Evolutionary conservation across 1,284 basidiomycete genomes (phyloP), one percentile per base, ranked within the genome.

Genomic region (Peniophora sp.): DNA sequence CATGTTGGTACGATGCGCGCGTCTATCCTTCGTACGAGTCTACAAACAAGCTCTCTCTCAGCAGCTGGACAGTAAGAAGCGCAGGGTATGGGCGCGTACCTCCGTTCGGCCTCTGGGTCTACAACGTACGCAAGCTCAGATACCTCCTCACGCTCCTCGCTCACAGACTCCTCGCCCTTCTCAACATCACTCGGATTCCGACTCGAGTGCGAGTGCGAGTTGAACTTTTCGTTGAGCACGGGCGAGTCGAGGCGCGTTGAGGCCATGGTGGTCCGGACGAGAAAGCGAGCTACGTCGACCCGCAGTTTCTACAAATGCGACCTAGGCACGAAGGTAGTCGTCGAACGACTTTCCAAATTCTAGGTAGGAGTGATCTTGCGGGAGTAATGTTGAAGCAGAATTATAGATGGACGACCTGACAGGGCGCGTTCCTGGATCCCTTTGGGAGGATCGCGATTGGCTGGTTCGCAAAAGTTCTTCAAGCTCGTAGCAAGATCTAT

Each of bases 1-100:
- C 61, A 56, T 17, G 59, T 47, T 8, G 65, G 65, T 2, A 66
- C 51, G 24, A 66, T 65, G 1, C 63, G 58, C 32, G 59, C n/a
- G 50, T 64, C 63, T 8, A 64, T 61, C 2, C 57, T 57, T 20
- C 63, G 52, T 5, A 64, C 52, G 3, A 64, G 50, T 39, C 62
- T 64, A 8, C 9, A n/a, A n/a, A n/a, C n/a, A n/a, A 41, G 49
- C 27, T 17, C 14, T 39, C 32, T 9, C 2, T 41, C 38, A 17
- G 38, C n/a, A 6, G n/a, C 16, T 20, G 8, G 16, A 6, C 16
- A 5, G 38, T 41, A n/a, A 20, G 19, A 41, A 44, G 20, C 9
- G 23, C 17, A 19, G 16, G 9, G 12, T 32, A 32, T 5, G n/a
- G n/a, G 17, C 3, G 53, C 55, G n/a, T 39, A 58, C 58, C 54